Percentiles rank a stretch among this genome's conserved stretches.
Evolutionary conservation across 2,329 filamentous ascomycete genomes (phyloP).

Genomic region (Ilyonectria robusta): DNA sequence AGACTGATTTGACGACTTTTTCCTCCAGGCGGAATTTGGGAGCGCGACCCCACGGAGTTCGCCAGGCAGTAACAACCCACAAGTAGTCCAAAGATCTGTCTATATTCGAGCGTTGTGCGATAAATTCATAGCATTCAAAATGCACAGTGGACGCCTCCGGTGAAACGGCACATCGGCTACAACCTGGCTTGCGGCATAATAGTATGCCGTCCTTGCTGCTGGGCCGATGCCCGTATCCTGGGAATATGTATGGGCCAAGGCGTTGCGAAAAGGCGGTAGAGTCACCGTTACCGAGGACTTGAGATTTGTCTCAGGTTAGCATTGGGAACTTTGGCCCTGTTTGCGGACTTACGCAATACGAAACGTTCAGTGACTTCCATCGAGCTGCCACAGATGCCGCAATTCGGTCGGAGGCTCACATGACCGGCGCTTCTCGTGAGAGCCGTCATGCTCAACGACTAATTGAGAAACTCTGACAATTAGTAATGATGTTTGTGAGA

Average conservation of each 20-base stretch:
- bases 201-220: conserved; percentile 8
- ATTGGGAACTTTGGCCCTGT: neutral
- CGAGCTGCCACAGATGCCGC: conserved; percentile 27
- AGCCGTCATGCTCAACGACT: conserved; percentile 6
- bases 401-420: conserved; percentile 22
- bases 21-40: conserved; percentile 26
- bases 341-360: conserved; percentile 25
- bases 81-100: conserved; percentile 15
- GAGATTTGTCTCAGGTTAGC: neutral
- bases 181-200: conserved; percentile 26
- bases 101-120: conserved; percentile 13
- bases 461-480: neutral
- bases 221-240: conserved; percentile 22
- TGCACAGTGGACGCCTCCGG: conserved; percentile 28
- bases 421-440: conserved; percentile 15
- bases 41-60: conserved; percentile 30
- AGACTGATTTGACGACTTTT: conserved; percentile 8
- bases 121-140: conserved; percentile 28
- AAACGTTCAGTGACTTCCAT: conserved; percentile 27
- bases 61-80: conserved; percentile 27
- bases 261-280: conserved; percentile 24
- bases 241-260: conserved; percentile 27
- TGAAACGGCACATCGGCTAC: conserved; percentile 21
- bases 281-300: conserved; percentile 28
- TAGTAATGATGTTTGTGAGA: conserved; percentile 2